phyloP scores from a whole-genome alignment of 768 basidiomycete genomes.

The Trametes maxima region DNA sequence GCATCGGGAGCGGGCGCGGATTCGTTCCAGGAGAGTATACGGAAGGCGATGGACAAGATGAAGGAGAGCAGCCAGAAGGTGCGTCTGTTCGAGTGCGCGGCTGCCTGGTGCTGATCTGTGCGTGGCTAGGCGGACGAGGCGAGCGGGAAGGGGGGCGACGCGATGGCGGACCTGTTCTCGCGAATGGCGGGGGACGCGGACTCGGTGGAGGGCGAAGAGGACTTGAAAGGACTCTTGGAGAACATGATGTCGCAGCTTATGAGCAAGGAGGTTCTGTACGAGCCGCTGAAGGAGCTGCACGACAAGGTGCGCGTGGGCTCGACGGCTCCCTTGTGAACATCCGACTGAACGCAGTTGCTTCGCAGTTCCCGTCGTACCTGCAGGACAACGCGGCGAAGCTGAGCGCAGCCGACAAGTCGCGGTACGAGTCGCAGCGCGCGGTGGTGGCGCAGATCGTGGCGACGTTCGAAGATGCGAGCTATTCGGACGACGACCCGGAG shows the following conservation, averaged over 20 bases:
- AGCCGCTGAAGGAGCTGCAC: constrained; percentile 79
- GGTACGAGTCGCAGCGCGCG: constrained; percentile 62
- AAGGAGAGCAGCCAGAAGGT: constrained; percentile 56
- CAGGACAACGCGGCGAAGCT: constrained; percentile 54
- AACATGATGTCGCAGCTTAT: constrained; percentile 81
- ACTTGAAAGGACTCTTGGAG: constrained; percentile 71
- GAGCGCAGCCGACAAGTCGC: constrained; percentile 56
- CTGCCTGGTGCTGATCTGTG: not conserved
- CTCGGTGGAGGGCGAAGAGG: constrained; percentile 41
- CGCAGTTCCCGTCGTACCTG: constrained; percentile 82
- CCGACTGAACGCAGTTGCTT: not conserved
- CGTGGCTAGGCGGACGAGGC: constrained; percentile 28
- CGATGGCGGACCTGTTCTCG: constrained; percentile 56
- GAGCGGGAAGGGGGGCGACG: constrained; percentile 40
- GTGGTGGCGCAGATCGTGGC: constrained; percentile 61
- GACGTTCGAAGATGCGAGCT: constrained; percentile 64
- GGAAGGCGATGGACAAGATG: constrained; percentile 73
- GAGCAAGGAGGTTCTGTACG: constrained; percentile 83
- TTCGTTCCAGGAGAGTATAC: constrained; percentile 70
- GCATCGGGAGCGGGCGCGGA: constrained; percentile 26
- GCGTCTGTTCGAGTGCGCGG: not conserved
- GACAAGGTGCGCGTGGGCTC: constrained; percentile 54
- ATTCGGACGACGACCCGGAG: constrained; percentile 55
- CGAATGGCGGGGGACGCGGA: constrained; percentile 41
- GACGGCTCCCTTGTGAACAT: not conserved